Evolutionary conservation across 23 red algal genomes (phyloP).

Genomic region (Chondrus crispus): DNA sequence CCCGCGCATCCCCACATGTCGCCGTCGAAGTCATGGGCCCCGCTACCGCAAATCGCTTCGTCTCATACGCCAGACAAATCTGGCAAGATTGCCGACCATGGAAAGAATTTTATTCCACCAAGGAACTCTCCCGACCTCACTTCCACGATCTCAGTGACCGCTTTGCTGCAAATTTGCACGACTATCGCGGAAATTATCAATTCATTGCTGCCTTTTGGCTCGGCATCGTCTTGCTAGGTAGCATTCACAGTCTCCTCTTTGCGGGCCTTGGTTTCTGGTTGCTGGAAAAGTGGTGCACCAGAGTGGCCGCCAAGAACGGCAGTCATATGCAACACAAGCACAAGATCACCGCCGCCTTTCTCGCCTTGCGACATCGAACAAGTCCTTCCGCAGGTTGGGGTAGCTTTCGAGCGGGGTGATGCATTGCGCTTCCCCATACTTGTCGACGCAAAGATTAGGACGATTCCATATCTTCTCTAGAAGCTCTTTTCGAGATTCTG

Average conservation of each 20-base stretch:
- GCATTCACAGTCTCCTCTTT: conserved; percentile 21
- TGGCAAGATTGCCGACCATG: conserved; percentile 45
- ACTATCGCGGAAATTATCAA: conserved; percentile 50
- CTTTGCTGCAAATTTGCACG: conserved; percentile 27
- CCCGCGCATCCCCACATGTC: too few relatives aligned
- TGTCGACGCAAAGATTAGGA: conserved; percentile 90
- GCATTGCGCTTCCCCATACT: conserved; percentile 82
- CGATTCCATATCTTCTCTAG: conserved; percentile 25
- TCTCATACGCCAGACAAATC: conserved; percentile 12
- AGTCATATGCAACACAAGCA: background rate
- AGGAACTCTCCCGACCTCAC: conserved; percentile 14
- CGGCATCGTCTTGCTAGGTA: background rate
- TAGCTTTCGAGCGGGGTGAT: conserved; percentile 92
- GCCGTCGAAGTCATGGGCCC: too few relatives aligned
- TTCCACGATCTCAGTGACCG: conserved; percentile 43
- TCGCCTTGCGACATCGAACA: conserved; percentile 97
- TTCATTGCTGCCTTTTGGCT: conserved; percentile 46
- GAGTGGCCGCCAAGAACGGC: background rate
- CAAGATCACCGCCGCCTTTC: conserved; percentile 1
- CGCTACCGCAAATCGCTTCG: background rate
- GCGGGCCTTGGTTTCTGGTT: conserved; percentile 3
- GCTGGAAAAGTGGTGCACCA: background rate
- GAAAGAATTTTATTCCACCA: conserved; percentile 57
- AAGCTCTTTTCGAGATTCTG: background rate
- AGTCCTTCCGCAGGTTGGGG: conserved; percentile 71